Evolutionary conservation across 331 rosid genomes (phyloP), one percentile per base, ranked within the genome.

Genomic region (Stylosanthes scabra): DNA sequence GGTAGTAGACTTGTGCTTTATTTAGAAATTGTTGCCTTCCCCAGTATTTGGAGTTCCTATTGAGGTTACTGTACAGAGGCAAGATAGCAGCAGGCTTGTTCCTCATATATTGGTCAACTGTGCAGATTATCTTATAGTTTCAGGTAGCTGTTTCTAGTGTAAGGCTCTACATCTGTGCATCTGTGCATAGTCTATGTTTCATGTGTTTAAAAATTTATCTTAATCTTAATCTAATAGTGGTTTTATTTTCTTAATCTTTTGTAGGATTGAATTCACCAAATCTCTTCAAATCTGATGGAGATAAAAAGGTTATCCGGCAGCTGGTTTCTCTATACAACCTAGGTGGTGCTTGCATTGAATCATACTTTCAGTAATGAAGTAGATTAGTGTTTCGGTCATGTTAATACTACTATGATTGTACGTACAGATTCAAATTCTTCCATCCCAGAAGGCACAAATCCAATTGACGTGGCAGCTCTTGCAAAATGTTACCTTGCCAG

Each of bases 21-120:
- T 60, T 55, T 47, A 61, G 64, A 63, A 41, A n/a, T 56, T 62
- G 25, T 44, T 65, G n/a, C 45, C 41, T 46, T 78, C 27, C 59
- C 64, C 82, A 94, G 99, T 88, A 54, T 94, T 94, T 87, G 99
- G 99, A 86, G 93, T 88, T 80, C 93, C 93, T n/a, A 84, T 95
- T 80, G 97, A 92, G 84, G 74, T 86, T 70, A 83, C 84, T 3
- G 97, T 95, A 39, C 98, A 90, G 82, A 83, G 90, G 80, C 90
- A 95, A 78, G 88, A 91, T 75, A 81, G 91, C 68, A 80, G 87
- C 84, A 83, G 84, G 68, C 90, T 82, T 29, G 82, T 95, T 87
- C 99, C 99, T 66, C 86, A 74, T 68, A 88, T 92, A 80, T 80
- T 95, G 83, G 90, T 88, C 77, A 86, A 76, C 29, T 87, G 96